Evolutionary conservation across 2,329 filamentous ascomycete species (phyloP).

Genomic region (Colletotrichum karsti): DNA sequence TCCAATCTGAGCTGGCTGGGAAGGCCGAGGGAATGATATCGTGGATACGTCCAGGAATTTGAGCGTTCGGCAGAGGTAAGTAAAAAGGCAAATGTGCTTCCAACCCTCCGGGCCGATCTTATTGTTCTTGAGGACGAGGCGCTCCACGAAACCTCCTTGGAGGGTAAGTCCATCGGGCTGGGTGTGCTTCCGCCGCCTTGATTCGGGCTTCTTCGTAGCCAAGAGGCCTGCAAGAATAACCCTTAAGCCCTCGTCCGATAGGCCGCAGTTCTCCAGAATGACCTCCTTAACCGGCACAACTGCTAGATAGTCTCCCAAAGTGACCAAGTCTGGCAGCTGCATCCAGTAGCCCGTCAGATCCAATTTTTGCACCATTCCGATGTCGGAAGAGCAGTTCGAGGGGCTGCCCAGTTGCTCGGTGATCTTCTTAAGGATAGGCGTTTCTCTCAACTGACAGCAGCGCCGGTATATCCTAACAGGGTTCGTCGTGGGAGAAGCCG

Average conservation of each 20-base stretch:
- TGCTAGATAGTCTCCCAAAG: slow-evolving; percentile 91
- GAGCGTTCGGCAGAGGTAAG: slow-evolving; percentile 88
- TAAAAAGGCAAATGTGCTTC: slow-evolving; percentile 89
- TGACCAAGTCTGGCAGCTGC: slow-evolving; percentile 83
- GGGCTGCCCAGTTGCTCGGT: slow-evolving; percentile 85
- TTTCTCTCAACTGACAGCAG: slow-evolving; percentile 94
- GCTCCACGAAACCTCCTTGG: slow-evolving; percentile 81
- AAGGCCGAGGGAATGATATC: slow-evolving; percentile 73
- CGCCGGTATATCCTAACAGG: slow-evolving; percentile 91
- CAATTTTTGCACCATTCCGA: slow-evolving; percentile 82
- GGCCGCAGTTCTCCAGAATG: slow-evolving; percentile 84
- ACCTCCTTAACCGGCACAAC: slow-evolving; percentile 91
- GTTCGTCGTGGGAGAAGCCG: slow-evolving; percentile 77
- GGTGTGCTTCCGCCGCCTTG: slow-evolving; percentile 56
- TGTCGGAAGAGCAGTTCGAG: slow-evolving; percentile 69
- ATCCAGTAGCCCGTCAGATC: slow-evolving; percentile 88
- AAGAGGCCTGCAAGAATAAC: slow-evolving; percentile 88
- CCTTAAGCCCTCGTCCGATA: slow-evolving; percentile 87
- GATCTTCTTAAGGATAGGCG: slow-evolving; percentile 89
- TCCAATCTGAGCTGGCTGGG: slow-evolving; percentile 29
- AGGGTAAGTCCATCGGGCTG: slow-evolving; percentile 48
- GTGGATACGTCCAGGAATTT: slow-evolving; percentile 88
- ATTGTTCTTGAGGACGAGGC: slow-evolving; percentile 90
- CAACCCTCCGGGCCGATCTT: slow-evolving; percentile 88
- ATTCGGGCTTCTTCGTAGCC: slow-evolving; percentile 75